Conservation (phyloP, 345 rosid species). For the Xanthoceras sorbifolium region DNA sequence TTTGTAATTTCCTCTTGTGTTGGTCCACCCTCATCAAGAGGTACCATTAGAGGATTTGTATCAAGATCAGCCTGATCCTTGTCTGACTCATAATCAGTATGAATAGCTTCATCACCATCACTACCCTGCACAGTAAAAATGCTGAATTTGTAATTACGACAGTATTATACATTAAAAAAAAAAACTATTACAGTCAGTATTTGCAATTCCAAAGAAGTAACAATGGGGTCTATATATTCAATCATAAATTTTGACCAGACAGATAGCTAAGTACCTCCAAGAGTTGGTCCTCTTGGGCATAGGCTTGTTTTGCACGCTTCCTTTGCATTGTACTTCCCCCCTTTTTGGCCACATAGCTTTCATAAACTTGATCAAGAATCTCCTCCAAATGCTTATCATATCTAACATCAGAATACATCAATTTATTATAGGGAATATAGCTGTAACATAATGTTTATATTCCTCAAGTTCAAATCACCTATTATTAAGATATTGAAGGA, state of each 20-base stretch:
- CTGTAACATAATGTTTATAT: constrained; percentile 6
- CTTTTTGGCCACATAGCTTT: constrained; percentile 57
- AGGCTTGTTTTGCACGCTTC: constrained; percentile 74
- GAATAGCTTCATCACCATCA: constrained; percentile 44
- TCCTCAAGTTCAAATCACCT: constrained; percentile 3
- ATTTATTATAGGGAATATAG: not conserved
- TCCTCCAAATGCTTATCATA: constrained; percentile 79
- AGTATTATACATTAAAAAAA: not conserved
- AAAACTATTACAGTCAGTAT: not conserved
- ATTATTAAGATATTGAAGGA: constrained; percentile 1
- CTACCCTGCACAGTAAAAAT: constrained; percentile 48
- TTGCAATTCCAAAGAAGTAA: not conserved
- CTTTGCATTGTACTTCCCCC: constrained; percentile 81
- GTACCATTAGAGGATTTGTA: constrained; percentile 79
- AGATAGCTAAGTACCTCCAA: constrained; percentile 52
- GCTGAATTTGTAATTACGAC: not conserved
- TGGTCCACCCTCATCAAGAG: constrained; percentile 66
- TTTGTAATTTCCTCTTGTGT: constrained; percentile 71
- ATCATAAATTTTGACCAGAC: not conserved
- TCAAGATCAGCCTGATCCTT: constrained; percentile 56
- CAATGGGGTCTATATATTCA: not conserved
- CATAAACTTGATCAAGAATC: constrained; percentile 74
- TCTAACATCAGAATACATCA: constrained; percentile 41
- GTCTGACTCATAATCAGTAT: constrained; percentile 70
- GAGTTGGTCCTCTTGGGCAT: constrained; percentile 53